Evolutionary conservation across 2,329 filamentous ascomycete species (phyloP), one percentile per base, ranked within the genome.

Genomic region (Elsinoe batatas): DNA sequence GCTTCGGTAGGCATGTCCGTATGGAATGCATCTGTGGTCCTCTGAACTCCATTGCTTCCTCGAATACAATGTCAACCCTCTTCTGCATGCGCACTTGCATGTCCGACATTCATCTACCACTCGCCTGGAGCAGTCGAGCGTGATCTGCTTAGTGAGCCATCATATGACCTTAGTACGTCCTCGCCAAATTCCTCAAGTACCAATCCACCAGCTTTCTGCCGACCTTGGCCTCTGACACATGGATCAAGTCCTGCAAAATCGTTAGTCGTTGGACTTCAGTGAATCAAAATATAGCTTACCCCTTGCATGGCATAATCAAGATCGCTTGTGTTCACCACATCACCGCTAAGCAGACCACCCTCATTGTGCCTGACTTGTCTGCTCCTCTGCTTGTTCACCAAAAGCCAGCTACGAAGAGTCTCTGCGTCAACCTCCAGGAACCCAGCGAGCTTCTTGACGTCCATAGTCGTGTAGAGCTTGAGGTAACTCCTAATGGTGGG

Each of bases 391-490:
- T 98, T 98, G 79, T 94, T 97, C 61, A 98, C 90, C 61, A 98
- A 76, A 59, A 98, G 78, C 87, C 90, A 95, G 58, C 87, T 87
- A 64, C 93, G 85, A 62, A 98, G 80, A 76, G 95, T 90, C 72
- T 97, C 93, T n/a, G 91, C 86, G 73, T 95, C 85, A 58, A 96
- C 89, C 67, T 97, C 93, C 56, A 98, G 81, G 82, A 98, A 98
- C 58, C 91, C 91, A 59, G 93, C 89, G 59, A 98, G 84, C 78
- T 98, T 98, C 79, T 91, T 93, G 61, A 98, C 79, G 68, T 98
- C 93, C 91, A 98, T 97, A 64, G 93, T 98, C 44, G 93, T 97
- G 83, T 98, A 98, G 56, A 98, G 86, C 71, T 95, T 93, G 64
- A 98, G 83, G 79, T 98, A 98, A 60, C 91, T 96, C 80, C 95